A percentile compares a stretch with the other conserved stretches of the same genome.
phyloP scores from a whole-genome alignment of 2,329 filamentous ascomycete species.

The Dothistroma pini region DNA sequence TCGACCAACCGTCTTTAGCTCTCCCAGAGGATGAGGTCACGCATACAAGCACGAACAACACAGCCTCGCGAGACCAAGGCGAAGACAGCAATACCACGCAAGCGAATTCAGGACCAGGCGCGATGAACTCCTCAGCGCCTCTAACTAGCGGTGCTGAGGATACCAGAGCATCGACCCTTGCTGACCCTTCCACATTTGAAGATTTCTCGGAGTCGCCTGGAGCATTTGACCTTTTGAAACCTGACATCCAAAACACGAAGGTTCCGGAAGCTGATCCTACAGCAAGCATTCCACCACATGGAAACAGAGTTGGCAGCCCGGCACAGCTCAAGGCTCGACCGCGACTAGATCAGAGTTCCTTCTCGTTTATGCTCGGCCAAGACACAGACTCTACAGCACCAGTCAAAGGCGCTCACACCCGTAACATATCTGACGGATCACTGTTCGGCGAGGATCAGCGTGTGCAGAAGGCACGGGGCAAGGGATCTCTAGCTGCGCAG shows the following conservation, averaged over 20 bases:
- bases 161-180: constrained; percentile 1
- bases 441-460: constrained; percentile 18
- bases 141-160: background rate
- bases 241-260: background rate
- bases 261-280: background rate
- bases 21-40: constrained; percentile 38
- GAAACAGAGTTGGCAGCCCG: background rate
- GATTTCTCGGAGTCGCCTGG: constrained; percentile 8
- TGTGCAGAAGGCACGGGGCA: constrained; percentile 3
- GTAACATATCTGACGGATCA: constrained; percentile 11
- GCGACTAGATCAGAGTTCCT: constrained; percentile 22
- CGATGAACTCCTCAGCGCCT: background rate
- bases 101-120: background rate
- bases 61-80: background rate
- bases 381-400: constrained; percentile 4
- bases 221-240: background rate
- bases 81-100: background rate
- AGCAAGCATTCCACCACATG: background rate
- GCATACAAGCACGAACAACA: background rate
- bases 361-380: constrained; percentile 26
- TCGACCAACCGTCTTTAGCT: constrained; percentile 45
- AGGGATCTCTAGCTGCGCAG: background rate
- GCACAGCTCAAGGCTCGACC: constrained; percentile 13
- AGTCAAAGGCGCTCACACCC: background rate
- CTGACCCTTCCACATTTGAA: constrained; percentile 18